Base-by-base conservation (phyloP, 1,284 basidiomycete genomes). In the Limonomyces culmigenus region DNA sequence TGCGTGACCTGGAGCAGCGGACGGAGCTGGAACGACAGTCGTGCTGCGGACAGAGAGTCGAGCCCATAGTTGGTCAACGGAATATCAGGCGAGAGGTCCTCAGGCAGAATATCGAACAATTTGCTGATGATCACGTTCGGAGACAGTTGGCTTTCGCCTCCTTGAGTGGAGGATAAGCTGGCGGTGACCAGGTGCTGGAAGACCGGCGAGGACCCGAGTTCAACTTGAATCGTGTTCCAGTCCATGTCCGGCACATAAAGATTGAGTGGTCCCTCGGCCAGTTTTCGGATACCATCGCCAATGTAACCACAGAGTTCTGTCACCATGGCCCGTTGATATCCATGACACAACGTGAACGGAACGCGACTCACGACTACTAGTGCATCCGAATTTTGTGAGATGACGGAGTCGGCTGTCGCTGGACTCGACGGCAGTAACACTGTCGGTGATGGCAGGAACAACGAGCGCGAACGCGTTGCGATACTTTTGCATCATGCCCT, bases 31-130 rank as follows among this genome's bases (percentile, higher is more conserved):
- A 49, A 48, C 4, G 58, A 54, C 11, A 61, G 44, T 10, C 52
- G 47, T 2, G 52, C 52, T 2, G 60, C 59, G 3, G 53, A 49
- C 2, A 62, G 47, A 1, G 60, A 63, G 40, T 63, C 60, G 13
- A 62, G 46, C 11, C 61, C 62, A 34, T 59, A 63, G 3, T 52
- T 46, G 3, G 55, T 58, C 33, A 64, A 47, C 0, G 60, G 62
- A 2, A 60, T 54, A 20, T 59, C 53, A 2, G 43, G 40, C 11
- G 50, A 49, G 32, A 63, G 50, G 32, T 61, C 58, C 19, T 50
- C 46, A 11, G 42, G 32, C 0, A 50, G 40, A 15, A 62, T 42
- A 29, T 54, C 55, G 8, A 62, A 42, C 34, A 17, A 32, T 33
- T 18, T 43, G 11, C 8, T 38, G 16, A 3, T 40, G 36, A 4